phyloP scores from a whole-genome alignment of 2,329 filamentous ascomycete genomes.

The Exophiala xenobiotica region DNA sequence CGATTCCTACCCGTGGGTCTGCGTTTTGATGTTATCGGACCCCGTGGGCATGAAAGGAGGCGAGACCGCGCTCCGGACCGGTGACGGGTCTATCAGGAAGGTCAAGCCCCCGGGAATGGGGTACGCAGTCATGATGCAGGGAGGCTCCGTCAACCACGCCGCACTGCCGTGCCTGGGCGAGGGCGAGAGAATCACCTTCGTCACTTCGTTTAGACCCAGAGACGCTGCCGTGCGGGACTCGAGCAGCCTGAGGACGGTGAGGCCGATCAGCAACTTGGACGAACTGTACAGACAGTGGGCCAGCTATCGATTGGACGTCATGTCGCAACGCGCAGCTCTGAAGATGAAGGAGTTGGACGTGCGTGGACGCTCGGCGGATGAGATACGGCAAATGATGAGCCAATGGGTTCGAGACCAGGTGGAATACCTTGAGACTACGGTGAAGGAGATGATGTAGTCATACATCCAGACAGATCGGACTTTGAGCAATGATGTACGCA shows the following conservation, averaged over 20 bases:
- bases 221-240: slow-evolving; percentile 57
- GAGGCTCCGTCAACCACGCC: slow-evolving; percentile 64
- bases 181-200: slow-evolving; percentile 63
- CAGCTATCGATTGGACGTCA: slow-evolving; percentile 63
- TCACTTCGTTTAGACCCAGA: slow-evolving; percentile 63
- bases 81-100: slow-evolving; percentile 44
- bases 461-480: too few relatives aligned
- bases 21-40: slow-evolving; percentile 38
- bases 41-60: slow-evolving; percentile 38
- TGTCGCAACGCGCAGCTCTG: too few relatives aligned
- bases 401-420: slow-evolving; percentile 19
- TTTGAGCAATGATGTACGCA: too few relatives aligned
- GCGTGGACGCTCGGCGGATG: slow-evolving; percentile 13
- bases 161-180: slow-evolving; percentile 59
- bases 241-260: slow-evolving; percentile 42
- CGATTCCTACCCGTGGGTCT: slow-evolving; percentile 33
- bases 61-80: slow-evolving; percentile 45
- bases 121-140: slow-evolving; percentile 65
- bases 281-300: slow-evolving; percentile 61
- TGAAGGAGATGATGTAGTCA: slow-evolving; percentile 6
- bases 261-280: slow-evolving; percentile 53
- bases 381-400: slow-evolving; percentile 49
- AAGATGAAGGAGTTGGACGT: slow-evolving; percentile 52
- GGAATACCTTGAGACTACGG: neutral
- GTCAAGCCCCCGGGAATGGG: slow-evolving; percentile 41